Evolutionary conservation across 169 alveolate genomes (phyloP).

Genomic region (Plasmodium gallinaceum): DNA sequence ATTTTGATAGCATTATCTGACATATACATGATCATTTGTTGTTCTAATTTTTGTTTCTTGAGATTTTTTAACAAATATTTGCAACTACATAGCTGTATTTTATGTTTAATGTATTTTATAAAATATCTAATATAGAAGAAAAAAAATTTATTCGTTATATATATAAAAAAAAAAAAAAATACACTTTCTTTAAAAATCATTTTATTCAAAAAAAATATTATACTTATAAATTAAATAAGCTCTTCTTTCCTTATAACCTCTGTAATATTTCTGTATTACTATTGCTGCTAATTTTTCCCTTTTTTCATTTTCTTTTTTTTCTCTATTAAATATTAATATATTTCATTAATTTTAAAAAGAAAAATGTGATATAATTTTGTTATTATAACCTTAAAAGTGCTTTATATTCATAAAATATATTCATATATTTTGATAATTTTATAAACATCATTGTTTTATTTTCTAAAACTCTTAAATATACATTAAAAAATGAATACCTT

Average conservation of each 20-base stretch:
- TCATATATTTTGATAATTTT: conserved; percentile 22
- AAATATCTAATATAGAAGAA: conserved; percentile 15
- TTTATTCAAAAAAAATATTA: not conserved
- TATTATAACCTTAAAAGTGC: conserved; percentile 28
- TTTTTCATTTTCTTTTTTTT: conserved; percentile 29
- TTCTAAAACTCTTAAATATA: not conserved
- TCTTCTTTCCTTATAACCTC: conserved; percentile 42
- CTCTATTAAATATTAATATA: conserved; percentile 27
- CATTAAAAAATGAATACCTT: not conserved
- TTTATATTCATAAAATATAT: conserved; percentile 32
- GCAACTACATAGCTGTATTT: conserved; percentile 22
- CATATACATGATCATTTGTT: conserved; percentile 18
- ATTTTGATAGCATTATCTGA: conserved; percentile 58
- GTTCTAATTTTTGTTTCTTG: conserved; percentile 31
- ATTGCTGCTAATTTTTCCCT: conserved; percentile 45
- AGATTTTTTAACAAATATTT: conserved; percentile 48
- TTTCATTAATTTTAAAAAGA: conserved; percentile 4
- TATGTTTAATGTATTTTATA: conserved; percentile 20
- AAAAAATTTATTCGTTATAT: not conserved
- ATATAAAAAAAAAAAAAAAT: no score
- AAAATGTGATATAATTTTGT: not conserved
- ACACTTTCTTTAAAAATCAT: no score
- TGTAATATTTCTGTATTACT: conserved; percentile 39
- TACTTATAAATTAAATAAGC: conserved; percentile 57
- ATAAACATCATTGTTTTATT: conserved; percentile 23